phyloP scores from a whole-genome alignment of 768 basidiomycete species.

The Auricularia heimuer region DNA sequence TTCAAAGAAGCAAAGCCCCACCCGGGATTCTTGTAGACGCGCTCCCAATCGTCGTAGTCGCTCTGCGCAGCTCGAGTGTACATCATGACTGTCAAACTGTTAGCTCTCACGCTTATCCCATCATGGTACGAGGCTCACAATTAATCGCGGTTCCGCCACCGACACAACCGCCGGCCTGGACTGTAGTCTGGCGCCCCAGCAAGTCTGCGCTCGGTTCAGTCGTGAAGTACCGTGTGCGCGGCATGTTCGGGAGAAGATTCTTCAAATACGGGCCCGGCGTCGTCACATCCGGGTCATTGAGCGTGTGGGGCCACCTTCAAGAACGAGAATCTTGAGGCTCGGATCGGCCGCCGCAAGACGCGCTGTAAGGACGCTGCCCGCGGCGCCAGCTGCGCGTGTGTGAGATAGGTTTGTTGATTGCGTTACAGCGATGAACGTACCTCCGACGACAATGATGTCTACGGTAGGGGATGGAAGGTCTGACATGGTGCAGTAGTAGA shows the following conservation, averaged over 20 bases:
- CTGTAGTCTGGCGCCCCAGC: slow-evolving; percentile 33
- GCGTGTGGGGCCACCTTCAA: slow-evolving; percentile 49
- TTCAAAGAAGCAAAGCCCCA: slow-evolving; percentile 52
- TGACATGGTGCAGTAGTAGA: not conserved
- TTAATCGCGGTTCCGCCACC: slow-evolving; percentile 59
- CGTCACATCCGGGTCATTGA: slow-evolving; percentile 34
- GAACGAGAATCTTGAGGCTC: slow-evolving; percentile 43
- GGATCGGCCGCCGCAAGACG: slow-evolving; percentile 47
- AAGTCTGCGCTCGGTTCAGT: slow-evolving; percentile 32
- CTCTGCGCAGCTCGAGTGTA: slow-evolving; percentile 52
- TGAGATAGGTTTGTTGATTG: not conserved
- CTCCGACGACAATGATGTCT: slow-evolving; percentile 51
- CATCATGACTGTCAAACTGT: slow-evolving; percentile 28
- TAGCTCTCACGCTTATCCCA: not conserved
- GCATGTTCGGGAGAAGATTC: slow-evolving; percentile 30
- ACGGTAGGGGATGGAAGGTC: slow-evolving; percentile 14
- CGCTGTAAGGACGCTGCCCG: slow-evolving; percentile 49
- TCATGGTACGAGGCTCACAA: slow-evolving; percentile 23
- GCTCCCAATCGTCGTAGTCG: slow-evolving; percentile 58
- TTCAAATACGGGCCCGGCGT: slow-evolving; percentile 45
- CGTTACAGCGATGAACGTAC: slow-evolving; percentile 20
- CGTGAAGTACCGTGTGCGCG: slow-evolving; percentile 35
- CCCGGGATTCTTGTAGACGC: slow-evolving; percentile 39
- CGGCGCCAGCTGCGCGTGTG: slow-evolving; percentile 31
- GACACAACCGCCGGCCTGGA: slow-evolving; percentile 39